A percentile compares a stretch with the other conserved stretches of the same genome.
These are phyloP conservation scores for Aspergillus funiculosus DNA, from an alignment of 495 filamentous ascomycete species.

Conservation along the genomic window DNA sequence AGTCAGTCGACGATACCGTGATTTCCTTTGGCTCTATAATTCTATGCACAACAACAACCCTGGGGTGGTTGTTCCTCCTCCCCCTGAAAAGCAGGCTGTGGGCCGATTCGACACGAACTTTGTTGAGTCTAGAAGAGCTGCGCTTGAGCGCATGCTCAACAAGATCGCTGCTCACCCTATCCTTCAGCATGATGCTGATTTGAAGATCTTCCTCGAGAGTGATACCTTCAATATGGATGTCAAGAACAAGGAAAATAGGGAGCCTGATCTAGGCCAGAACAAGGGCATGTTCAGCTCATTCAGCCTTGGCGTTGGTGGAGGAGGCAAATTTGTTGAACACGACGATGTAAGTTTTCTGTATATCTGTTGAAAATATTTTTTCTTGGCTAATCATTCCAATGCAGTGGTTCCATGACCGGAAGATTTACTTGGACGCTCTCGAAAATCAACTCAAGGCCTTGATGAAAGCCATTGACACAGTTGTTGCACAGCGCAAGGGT, in stretches of 20 bases:
- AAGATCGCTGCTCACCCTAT: constrained; percentile 87
- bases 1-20: constrained; percentile 87
- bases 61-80: constrained; percentile 89
- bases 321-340: constrained; percentile 90
- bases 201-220: constrained; percentile 95
- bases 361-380: not conserved
- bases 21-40: constrained; percentile 97
- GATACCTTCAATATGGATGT: constrained; percentile 93
- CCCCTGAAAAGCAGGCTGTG: constrained; percentile 96
- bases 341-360: constrained; percentile 69
- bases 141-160: constrained; percentile 94
- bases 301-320: constrained; percentile 66
- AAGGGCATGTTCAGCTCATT: constrained; percentile 89
- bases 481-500: constrained; percentile 84
- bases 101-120: constrained; percentile 96
- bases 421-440: constrained; percentile 86
- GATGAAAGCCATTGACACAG: constrained; percentile 86
- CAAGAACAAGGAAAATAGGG: constrained; percentile 93
- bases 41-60: constrained; percentile 90
- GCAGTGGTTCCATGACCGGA: constrained; percentile 96
- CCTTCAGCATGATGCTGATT: constrained; percentile 84
- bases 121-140: constrained; percentile 83
- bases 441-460: constrained; percentile 93
- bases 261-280: constrained; percentile 77
- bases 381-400: constrained; percentile 1